Base-by-base conservation (phyloP, 2,329 filamentous ascomycete genomes). In the Leptographium radiaticola region DNA sequence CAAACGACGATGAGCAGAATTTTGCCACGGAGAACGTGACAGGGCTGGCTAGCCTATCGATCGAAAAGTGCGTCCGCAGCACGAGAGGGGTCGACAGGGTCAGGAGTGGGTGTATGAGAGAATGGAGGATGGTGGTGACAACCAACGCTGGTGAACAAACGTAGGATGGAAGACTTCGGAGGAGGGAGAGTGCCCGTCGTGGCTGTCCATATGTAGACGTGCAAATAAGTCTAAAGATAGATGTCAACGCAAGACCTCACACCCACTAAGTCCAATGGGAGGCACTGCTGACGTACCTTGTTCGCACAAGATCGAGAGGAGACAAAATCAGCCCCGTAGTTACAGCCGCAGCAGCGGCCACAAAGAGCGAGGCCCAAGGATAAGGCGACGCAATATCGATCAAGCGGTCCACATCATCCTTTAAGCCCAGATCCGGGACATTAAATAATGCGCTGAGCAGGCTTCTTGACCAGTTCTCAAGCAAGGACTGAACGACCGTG, bases 391-490 rank as follows among this genome's bases (percentile, higher is more conserved):
- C 87, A 56, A 82, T 75, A 57, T 80, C 79, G 54, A 81, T 73
- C 55, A 91, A 73, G 20, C 90, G 83, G 63, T 95, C 89, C 47
- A 89, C 76, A 51, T 89, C 83, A 54, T 87, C 85, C 60, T 80
- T 81, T 53, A 89, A 72, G 10, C 86, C 87, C 36, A 89, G 73
- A 63, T 97, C 91, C 1, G 91, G 90, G 15, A 97, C 79, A 58
- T 94, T 94, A 61, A 97, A 78, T 7, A 97, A 75, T 1, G 93
- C 91, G 46, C 89, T 89, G n/a, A 97, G 75, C 52, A 96, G 77
- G 62, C 89, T 93, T 62, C 89, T 81, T 11, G 90, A 87, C 83
- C 94, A 98, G 61, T 88, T 90, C 66, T 97, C 93, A 34, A 95
- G 72, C 9, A 94, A 84, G 12, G 89, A 89, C 58, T 90, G 80